Percentiles rank a stretch among this genome's conserved stretches.
phyloP scores from a whole-genome alignment of 768 basidiomycete genomes.

The Plicaturopsis crispa region DNA sequence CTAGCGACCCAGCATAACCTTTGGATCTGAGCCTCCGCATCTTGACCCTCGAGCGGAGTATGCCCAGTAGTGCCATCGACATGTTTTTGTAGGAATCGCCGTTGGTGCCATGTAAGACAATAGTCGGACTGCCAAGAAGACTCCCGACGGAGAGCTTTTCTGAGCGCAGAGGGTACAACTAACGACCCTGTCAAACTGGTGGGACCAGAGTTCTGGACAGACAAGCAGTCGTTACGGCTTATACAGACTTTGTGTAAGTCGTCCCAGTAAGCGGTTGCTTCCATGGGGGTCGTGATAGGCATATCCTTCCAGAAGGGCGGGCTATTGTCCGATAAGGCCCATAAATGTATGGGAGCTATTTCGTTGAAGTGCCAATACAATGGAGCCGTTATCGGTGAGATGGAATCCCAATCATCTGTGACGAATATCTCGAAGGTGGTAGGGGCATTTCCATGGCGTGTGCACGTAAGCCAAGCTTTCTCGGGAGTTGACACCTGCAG shows the following conservation, averaged over 20 bases:
- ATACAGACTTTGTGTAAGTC: conserved; percentile 43
- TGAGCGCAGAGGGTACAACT: conserved; percentile 22
- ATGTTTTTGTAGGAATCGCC: conserved; percentile 50
- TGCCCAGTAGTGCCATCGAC: conserved; percentile 31
- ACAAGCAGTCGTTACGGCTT: conserved; percentile 21
- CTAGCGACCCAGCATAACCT: conserved; percentile 47
- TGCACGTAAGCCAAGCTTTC: conserved; percentile 38
- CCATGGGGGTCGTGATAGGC: conserved; percentile 27
- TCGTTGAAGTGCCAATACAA: conserved; percentile 57
- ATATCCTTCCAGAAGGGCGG: conserved; percentile 51
- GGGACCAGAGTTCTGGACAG: conserved; percentile 13
- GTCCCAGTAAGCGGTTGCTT: conserved; percentile 50
- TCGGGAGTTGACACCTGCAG: conserved; percentile 36
- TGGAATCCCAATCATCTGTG: conserved; percentile 35
- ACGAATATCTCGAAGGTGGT: conserved; percentile 36
- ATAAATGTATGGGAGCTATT: conserved; percentile 49
- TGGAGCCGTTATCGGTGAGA: conserved; percentile 41
- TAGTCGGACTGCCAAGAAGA: conserved; percentile 58
- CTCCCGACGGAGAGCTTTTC: conserved; percentile 47
- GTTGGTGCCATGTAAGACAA: conserved; percentile 60
- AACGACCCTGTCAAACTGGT: conserved; percentile 15
- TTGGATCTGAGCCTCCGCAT: conserved; percentile 30
- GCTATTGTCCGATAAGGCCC: conserved; percentile 42
- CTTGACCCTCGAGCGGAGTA: conserved; percentile 43
- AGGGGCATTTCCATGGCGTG: conserved; percentile 33